Evolutionary conservation across 176 grass and related monocot species (phyloP).

Genomic region (Olyra latifolia): DNA sequence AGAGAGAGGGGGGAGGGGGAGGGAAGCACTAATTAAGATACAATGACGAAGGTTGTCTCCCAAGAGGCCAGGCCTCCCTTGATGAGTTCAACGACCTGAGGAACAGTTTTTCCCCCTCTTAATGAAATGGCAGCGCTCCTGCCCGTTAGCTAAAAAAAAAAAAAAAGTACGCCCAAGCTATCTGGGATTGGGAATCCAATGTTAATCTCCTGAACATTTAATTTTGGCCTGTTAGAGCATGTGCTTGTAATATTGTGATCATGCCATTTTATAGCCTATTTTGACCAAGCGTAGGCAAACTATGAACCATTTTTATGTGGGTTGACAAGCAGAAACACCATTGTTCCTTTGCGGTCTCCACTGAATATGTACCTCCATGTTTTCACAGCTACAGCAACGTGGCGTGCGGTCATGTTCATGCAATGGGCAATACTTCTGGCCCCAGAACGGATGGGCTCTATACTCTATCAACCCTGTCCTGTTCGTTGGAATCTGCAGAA

Average conservation of each 20-base stretch:
- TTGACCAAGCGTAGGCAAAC: neutral
- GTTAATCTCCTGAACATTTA: neutral
- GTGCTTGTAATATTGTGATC: neutral
- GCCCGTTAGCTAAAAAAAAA: too few species aligned
- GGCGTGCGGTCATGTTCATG: slow-evolving; percentile 73
- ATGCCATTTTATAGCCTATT: neutral
- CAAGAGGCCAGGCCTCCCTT: too few species aligned
- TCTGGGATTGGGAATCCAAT: neutral
- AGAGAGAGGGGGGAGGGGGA: too few species aligned
- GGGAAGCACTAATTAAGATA: too few species aligned
- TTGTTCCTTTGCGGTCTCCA: neutral
- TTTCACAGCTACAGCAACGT: slow-evolving; percentile 85
- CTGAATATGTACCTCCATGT: slow-evolving; percentile 71
- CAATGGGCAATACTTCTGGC: slow-evolving; percentile 83
- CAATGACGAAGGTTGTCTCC: too few species aligned
- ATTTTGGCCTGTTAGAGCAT: too few species aligned
- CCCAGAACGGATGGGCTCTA: slow-evolving; percentile 88
- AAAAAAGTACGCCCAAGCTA: neutral
- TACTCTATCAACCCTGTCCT: slow-evolving; percentile 75
- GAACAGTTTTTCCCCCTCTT: too few species aligned
- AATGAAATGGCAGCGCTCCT: too few species aligned
- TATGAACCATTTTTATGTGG: neutral
- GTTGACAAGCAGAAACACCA: neutral
- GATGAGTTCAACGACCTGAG: too few species aligned
- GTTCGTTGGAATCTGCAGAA: slow-evolving; percentile 77